Evolutionary conservation across 1,139 yeast species (phyloP), one percentile per base, ranked within the genome.

Genomic region (Candida sanyaensis): DNA sequence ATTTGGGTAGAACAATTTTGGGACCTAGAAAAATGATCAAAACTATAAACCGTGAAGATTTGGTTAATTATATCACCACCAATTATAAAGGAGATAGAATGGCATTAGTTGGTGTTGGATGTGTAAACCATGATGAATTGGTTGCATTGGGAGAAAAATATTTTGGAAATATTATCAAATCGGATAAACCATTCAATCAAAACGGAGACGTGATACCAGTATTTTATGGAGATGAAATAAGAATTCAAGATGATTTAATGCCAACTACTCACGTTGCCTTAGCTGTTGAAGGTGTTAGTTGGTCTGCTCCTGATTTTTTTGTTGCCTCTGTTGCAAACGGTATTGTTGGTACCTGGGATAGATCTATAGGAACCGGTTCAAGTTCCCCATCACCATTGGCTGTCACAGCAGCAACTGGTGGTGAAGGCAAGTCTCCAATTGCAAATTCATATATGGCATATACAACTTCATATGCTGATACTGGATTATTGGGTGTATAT

Each of bases 401-500:
- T 2, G 78, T 85, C 21, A 84, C 85, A 29, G 85, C 92, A 13
- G 86, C 89, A 37, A 81, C 88, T 53, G 81, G 86, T 46, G 83
- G 82, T 10, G 68, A 73, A 1, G 62, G 65, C 7, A 70, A 72
- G 32, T 59, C 68, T 6, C 86, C 88, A 6, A 75, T 91, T 51
- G 97, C 97, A 46, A 93, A 93, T 69, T 88, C 96, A 5, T 93
- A 87, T 71, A 86, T 91, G 96, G 91, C 97, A 2, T 93, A 92
- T 71, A 89, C 97, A 27, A 95, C 99, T 5, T 89, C 97, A 2
- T 93, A 93, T 70, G 93, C 97, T 8, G 99, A 93, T 69, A 88
- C 97, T 6, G 99, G 99, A 3, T 75, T 93, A 48, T 91, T 97
- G 97, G 99, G 99, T 33, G 87, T 92, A 60, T 93, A 93, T 66